A percentile compares a stretch with the other conserved stretches of the same genome.
These are phyloP conservation scores for Lachnellula subtilissima DNA, from an alignment of 2,329 filamentous ascomycete genomes.

Conservation along the genomic window DNA sequence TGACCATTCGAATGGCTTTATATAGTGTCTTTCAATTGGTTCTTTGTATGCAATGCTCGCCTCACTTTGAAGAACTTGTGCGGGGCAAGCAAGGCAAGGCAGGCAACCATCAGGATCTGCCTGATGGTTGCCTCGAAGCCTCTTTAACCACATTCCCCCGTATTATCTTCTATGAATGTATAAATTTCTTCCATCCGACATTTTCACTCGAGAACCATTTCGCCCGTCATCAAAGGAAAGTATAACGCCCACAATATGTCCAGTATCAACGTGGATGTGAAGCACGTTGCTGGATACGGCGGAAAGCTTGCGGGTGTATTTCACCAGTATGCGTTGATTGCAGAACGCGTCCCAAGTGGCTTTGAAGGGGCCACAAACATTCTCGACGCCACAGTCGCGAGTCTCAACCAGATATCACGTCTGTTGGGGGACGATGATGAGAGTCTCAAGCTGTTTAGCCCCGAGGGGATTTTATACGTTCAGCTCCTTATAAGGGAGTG, in stretches of 20 bases:
- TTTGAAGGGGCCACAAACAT: slow-evolving; percentile 19
- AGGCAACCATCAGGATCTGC: background rate
- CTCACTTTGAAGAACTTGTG: background rate
- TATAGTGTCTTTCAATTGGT: background rate
- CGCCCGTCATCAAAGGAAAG: background rate
- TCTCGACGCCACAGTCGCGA: slow-evolving; percentile 16
- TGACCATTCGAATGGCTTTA: background rate
- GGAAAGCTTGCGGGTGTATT: slow-evolving; percentile 17
- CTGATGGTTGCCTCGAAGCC: background rate
- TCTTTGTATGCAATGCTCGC: background rate
- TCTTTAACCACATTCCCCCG: background rate
- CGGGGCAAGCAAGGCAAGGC: background rate
- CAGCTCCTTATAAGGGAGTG: slow-evolving; percentile 17
- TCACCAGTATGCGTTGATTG: slow-evolving; percentile 15
- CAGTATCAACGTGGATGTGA: slow-evolving; percentile 4
- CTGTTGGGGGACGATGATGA: slow-evolving; percentile 11
- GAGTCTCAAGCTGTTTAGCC: slow-evolving; percentile 15
- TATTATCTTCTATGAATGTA: background rate
- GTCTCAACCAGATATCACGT: slow-evolving; percentile 17
- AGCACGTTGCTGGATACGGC: slow-evolving; percentile 14
- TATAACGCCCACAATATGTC: slow-evolving; percentile 9
- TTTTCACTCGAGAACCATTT: background rate
- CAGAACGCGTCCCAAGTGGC: background rate
- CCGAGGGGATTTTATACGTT: slow-evolving; percentile 20
- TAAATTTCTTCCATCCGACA: background rate